Conservation (phyloP, 371 early-diverging fungal species). For the Syncephalastrum monosporum region DNA sequence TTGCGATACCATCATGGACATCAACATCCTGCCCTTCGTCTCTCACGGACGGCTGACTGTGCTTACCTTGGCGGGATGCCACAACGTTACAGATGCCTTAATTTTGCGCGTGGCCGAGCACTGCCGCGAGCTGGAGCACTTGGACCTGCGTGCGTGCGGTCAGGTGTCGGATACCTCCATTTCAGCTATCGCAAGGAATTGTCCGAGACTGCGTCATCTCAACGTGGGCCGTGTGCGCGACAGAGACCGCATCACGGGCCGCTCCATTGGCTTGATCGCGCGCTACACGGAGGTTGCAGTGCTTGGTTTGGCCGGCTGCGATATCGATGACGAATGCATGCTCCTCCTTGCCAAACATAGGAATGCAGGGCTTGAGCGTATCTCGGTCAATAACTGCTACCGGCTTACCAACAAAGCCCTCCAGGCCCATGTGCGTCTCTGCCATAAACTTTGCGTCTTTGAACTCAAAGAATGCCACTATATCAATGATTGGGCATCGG, state of each 20-base stretch:
- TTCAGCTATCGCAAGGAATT: slow-evolving; percentile 39
- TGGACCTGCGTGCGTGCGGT: slow-evolving; percentile 61
- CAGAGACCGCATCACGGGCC: slow-evolving; percentile 45
- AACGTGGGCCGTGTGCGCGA: slow-evolving; percentile 62
- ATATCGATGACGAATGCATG: slow-evolving; percentile 56
- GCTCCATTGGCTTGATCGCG: slow-evolving; percentile 53
- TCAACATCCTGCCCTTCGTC: slow-evolving; percentile 35
- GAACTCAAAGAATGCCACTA: slow-evolving; percentile 61
- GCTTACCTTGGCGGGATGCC: slow-evolving; percentile 56
- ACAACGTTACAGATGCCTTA: slow-evolving; percentile 50
- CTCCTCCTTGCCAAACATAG: slow-evolving; percentile 50
- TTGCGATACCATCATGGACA: slow-evolving; percentile 52
- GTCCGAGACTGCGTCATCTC: slow-evolving; percentile 48
- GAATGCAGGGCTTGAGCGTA: slow-evolving; percentile 44
- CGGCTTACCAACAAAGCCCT: slow-evolving; percentile 51
- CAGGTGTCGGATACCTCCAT: slow-evolving; percentile 54
- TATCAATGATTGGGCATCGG: slow-evolving; percentile 42
- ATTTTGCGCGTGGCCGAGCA: slow-evolving; percentile 41
- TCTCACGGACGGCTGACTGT: slow-evolving; percentile 37
- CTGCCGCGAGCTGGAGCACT: slow-evolving; percentile 47
- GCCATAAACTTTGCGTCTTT: slow-evolving; percentile 54
- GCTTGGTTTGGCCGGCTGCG: slow-evolving; percentile 59
- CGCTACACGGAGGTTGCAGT: slow-evolving; percentile 49
- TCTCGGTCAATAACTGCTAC: slow-evolving; percentile 61
- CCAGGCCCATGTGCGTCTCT: slow-evolving; percentile 43